These are phyloP conservation scores for Irpex rosettiformis DNA, from an alignment of 1,284 basidiomycete genomes.

Conservation along the genomic window DNA sequence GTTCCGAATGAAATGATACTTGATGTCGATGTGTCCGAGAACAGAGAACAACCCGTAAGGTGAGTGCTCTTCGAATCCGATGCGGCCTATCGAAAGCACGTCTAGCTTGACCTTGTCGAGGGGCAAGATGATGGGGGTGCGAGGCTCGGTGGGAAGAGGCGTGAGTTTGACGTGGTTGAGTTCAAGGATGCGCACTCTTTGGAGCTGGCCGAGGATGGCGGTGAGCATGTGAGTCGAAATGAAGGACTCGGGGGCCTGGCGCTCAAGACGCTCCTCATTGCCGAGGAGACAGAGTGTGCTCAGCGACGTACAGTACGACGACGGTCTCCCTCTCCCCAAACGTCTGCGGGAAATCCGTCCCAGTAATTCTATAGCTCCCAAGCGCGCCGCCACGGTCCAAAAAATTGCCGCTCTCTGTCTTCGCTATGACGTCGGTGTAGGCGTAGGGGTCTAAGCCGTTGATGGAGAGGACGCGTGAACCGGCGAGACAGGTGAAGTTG, in stretches of 20 bases:
- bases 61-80: conserved; percentile 2
- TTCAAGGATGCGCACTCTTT: conserved; percentile 2
- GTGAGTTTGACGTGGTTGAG: background rate
- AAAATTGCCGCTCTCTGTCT: background rate
- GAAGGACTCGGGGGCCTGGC: background rate
- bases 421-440: too few relatives aligned
- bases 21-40: conserved; percentile 3
- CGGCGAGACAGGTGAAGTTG: too few relatives aligned
- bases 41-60: conserved; percentile 2
- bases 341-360: too few relatives aligned
- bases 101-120: conserved; percentile 1
- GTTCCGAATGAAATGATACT: too few relatives aligned
- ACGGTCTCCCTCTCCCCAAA: too few relatives aligned
- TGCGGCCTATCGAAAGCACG: background rate
- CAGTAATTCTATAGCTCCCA: too few relatives aligned
- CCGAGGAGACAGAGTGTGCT: background rate
- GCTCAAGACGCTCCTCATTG: conserved; percentile 5
- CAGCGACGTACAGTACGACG: conserved; percentile 3
- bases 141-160: background rate
- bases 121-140: background rate
- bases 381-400: too few relatives aligned
- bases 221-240: conserved; percentile 3
- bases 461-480: too few relatives aligned
- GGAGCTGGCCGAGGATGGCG: conserved; percentile 3
- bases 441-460: too few relatives aligned